Percentiles rank a stretch among this genome's conserved stretches.
Evolutionary conservation across 139 green algal species (phyloP).

Genomic region (Desmodesmus armatus): DNA sequence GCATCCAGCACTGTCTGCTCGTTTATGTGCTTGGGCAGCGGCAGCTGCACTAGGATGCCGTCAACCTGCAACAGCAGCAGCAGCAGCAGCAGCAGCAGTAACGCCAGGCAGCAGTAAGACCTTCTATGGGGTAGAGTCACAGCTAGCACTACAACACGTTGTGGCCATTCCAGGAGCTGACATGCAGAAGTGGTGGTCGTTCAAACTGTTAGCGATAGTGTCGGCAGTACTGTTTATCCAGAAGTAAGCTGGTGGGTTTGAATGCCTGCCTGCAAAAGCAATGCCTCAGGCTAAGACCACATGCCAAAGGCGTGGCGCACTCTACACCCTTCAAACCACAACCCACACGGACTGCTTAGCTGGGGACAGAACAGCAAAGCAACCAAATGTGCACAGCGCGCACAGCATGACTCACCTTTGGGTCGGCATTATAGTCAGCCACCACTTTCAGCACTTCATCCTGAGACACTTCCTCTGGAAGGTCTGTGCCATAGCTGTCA

Average conservation of each 20-base stretch:
- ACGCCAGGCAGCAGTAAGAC: neutral
- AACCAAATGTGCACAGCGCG: neutral
- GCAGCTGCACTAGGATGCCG: constrained; percentile 95
- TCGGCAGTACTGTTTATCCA: no score
- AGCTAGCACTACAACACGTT: no score
- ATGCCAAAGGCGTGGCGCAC: neutral
- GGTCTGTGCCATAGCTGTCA: constrained; percentile 62
- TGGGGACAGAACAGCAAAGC: no score
- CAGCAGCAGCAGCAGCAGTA: neutral
- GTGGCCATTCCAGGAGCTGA: no score
- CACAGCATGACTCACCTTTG: constrained; percentile 65
- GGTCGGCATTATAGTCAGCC: constrained; percentile 79
- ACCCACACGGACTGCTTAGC: no score
- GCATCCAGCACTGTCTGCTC: constrained; percentile 85
- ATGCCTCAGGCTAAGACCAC: neutral
- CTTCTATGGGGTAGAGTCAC: neutral
- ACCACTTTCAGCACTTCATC: constrained; percentile 71
- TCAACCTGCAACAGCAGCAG: constrained; percentile 71
- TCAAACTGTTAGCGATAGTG: no score
- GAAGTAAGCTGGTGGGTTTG: no score
- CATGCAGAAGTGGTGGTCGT: no score
- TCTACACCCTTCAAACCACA: neutral
- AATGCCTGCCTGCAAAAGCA: neutral
- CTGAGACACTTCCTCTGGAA: constrained; percentile 65
- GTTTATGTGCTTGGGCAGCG: constrained; percentile 92